A percentile compares a stretch with the other conserved stretches of the same genome.
phyloP scores from a whole-genome alignment of 768 basidiomycete genomes.

The Mycena latifolia region DNA sequence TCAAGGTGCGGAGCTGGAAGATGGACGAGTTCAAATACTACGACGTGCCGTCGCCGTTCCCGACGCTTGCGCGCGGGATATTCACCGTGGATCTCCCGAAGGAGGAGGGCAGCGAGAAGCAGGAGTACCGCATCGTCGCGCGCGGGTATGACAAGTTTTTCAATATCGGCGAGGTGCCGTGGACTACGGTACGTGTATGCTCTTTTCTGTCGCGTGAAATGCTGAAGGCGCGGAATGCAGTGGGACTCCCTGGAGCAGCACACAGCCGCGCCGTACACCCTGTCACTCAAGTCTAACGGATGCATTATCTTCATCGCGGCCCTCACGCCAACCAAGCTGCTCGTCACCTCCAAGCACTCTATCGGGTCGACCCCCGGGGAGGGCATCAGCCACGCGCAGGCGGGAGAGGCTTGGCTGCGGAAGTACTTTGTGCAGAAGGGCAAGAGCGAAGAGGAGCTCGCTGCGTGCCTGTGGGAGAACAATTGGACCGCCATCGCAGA shows the following conservation, averaged over 20 bases:
- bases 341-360: conserved; percentile 95
- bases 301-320: conserved; percentile 97
- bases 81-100: conserved; percentile 71
- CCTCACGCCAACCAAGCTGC: conserved; percentile 76
- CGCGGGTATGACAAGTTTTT: conserved; percentile 99
- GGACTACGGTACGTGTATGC: conserved; percentile 77
- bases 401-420: conserved; percentile 87
- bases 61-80: conserved; percentile 93
- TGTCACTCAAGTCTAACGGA: conserved; percentile 95
- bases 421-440: conserved; percentile 72
- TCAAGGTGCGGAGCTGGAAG: conserved; percentile 88
- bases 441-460: conserved; percentile 81
- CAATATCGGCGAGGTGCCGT: conserved; percentile 96
- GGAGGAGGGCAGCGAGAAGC: conserved; percentile 34
- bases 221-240: conserved; percentile 55
- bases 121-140: conserved; percentile 75
- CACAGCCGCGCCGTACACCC: conserved; percentile 82
- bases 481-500: conserved; percentile 94
- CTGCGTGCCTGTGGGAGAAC: conserved; percentile 78
- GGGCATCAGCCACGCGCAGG: conserved; percentile 78
- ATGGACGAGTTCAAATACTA: conserved; percentile 98
- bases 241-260: conserved; percentile 80
- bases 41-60: conserved; percentile 90
- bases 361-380: conserved; percentile 67
- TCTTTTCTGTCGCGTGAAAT: background rate